These are phyloP conservation scores for Raddia guianensis DNA, from an alignment of 176 grass and related monocot genomes.

Conservation along the genomic window DNA sequence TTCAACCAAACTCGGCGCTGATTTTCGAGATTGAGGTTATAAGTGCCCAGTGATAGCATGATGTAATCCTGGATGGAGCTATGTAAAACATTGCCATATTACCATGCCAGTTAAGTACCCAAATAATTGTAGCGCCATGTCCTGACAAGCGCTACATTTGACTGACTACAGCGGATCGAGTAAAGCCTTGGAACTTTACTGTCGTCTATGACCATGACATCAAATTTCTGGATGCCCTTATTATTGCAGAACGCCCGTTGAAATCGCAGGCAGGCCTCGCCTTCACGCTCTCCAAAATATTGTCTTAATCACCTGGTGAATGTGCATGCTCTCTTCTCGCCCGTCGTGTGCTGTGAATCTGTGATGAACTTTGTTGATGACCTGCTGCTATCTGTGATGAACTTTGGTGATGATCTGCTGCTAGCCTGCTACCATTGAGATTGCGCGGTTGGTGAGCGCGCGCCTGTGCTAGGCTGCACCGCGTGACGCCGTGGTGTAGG, in stretches of 20 bases:
- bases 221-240: background rate
- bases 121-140: slow-evolving; percentile 40
- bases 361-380: background rate
- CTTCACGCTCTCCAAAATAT: background rate
- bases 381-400: too few species aligned
- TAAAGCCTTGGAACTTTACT: slow-evolving; percentile 1
- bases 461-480: too few species aligned
- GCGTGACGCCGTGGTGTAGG: too few species aligned
- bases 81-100: background rate
- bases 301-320: background rate
- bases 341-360: background rate
- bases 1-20: slow-evolving; percentile 70
- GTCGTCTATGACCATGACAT: background rate
- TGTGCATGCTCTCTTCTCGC: background rate
- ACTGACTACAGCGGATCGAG: background rate
- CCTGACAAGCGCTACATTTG: slow-evolving; percentile 10
- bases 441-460: too few species aligned
- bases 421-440: too few species aligned
- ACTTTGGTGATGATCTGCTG: too few species aligned
- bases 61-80: slow-evolving; percentile 25
- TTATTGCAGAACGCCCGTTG: background rate
- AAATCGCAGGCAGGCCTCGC: background rate
- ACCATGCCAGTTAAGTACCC: background rate
- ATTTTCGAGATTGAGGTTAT: slow-evolving; percentile 93
- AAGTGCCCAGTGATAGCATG: slow-evolving; percentile 42